Evolutionary conservation across 768 basidiomycete genomes (phyloP), one percentile per base, ranked within the genome.

Genomic region (Lactarius quietus): DNA sequence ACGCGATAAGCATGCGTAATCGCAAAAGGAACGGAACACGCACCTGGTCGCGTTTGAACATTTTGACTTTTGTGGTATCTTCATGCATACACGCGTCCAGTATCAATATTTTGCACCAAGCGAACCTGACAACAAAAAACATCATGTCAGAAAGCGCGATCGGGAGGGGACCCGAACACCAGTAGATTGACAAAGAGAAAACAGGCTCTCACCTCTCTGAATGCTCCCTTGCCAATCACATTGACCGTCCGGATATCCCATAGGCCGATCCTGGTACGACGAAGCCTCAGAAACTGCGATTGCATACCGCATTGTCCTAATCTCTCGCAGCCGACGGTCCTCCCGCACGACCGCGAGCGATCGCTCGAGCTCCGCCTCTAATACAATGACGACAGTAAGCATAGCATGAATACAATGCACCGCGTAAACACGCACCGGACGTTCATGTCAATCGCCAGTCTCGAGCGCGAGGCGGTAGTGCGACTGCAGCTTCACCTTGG

Each of bases 31-130:
- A 63, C 38, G 61, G 12, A n/a, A 17, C n/a, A 70, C 84, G 45
- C 66, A 91, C 95, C 82, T 99, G 96, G 74, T 99, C 97, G 75
- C 96, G 96, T 78, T 98, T 96, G 76, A 99, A 84, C 97, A 98
- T 99, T 75, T 97, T 96, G 51, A 89, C 90, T 99, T 99, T 77
- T 90, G 88, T 74, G 98, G 78, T 29, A 93, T 92, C 79, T 98
- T 98, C 96, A 99, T 97, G 97, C 97, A 75, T 98, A 99, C 63
- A 98, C 97, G 78, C 94, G 96, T 31, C 95, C 94, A 1, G 95
- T 98, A 74, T 99, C 97, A 17, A 82, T 83, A 76, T 99, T 99
- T 74, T 99, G 96, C 35, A 97, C 95, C 35, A 99, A 82, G 39
- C 97, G 86, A 54, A 99, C 95, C 79, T 94, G n/a, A n/a, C n/a